A percentile compares a stretch with the other conserved stretches of the same genome.
phyloP scores from a whole-genome alignment of 2,329 filamentous ascomycete species.

The Pseudocercospora fijiensis region DNA sequence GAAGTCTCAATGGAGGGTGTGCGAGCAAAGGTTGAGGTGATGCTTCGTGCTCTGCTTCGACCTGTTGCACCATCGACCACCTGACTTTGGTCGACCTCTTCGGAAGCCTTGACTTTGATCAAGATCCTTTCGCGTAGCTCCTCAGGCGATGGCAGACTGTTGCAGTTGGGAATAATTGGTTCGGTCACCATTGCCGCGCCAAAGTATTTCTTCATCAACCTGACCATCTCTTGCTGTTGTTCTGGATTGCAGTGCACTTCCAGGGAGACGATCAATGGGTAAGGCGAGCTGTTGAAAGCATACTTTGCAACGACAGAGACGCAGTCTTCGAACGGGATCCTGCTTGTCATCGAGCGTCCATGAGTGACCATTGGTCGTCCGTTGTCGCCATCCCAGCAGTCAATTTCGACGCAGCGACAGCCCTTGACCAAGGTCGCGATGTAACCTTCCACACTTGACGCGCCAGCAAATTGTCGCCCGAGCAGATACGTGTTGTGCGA shows the following conservation, averaged over 20 bases:
- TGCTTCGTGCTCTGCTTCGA: conserved; percentile 58
- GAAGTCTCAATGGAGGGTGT: conserved; percentile 61
- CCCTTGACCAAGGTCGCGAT: conserved; percentile 83
- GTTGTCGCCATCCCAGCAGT: conserved; percentile 94
- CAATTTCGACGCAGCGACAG: conserved; percentile 93
- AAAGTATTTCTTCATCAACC: conserved; percentile 83
- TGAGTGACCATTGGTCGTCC: conserved; percentile 88
- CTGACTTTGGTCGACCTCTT: conserved; percentile 47
- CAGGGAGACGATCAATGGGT: conserved; percentile 89
- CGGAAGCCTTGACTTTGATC: conserved; percentile 89
- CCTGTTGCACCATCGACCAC: conserved; percentile 39
- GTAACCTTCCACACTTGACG: conserved; percentile 93
- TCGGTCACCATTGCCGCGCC: conserved; percentile 75
- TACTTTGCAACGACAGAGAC: conserved; percentile 93
- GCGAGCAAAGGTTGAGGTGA: conserved; percentile 73
- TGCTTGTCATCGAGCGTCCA: conserved; percentile 82
- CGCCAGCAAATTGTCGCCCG: conserved; percentile 83
- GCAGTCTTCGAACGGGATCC: conserved; percentile 86
- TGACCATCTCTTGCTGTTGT: conserved; percentile 85
- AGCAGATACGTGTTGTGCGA: conserved; percentile 98
- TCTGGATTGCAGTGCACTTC: conserved; percentile 86
- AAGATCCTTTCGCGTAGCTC: conserved; percentile 80
- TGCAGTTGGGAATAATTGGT: conserved; percentile 66
- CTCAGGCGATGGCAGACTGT: conserved; percentile 77
- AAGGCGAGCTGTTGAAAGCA: conserved; percentile 82